Evolutionary conservation across 192 early-diverging fungal species (phyloP).

Genomic region (Coemansia sp.): DNA sequence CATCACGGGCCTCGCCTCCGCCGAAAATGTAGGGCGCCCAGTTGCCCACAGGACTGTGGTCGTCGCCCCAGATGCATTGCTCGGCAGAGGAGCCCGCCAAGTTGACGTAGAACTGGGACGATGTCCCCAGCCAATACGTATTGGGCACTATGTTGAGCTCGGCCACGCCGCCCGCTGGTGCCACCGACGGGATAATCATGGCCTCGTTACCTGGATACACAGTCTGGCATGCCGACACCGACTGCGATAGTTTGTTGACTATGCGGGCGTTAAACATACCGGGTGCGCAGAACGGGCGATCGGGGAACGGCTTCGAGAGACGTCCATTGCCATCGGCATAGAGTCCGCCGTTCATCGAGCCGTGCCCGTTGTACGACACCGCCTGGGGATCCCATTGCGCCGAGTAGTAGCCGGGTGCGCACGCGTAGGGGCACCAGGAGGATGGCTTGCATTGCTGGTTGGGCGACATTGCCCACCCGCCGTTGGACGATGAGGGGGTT

Average conservation of each 20-base stretch:
- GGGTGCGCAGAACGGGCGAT: conserved; percentile 29
- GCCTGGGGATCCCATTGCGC: conserved; percentile 48
- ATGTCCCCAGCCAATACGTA: conserved; percentile 51
- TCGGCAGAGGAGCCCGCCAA: conserved; percentile 30
- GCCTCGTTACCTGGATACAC: conserved; percentile 54
- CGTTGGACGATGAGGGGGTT: conserved; percentile 27
- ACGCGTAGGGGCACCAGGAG: conserved; percentile 50
- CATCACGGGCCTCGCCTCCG: conserved; percentile 38
- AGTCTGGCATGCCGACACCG: conserved; percentile 53
- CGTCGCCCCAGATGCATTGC: conserved; percentile 48
- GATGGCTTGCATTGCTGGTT: conserved; percentile 36
- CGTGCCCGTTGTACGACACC: conserved; percentile 26
- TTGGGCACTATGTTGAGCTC: conserved; percentile 41
- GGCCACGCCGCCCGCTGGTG: conserved; percentile 11
- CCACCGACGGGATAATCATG: conserved; percentile 53
- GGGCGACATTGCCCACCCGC: conserved; percentile 54
- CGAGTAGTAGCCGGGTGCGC: conserved; percentile 43
- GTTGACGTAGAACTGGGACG: conserved; percentile 53
- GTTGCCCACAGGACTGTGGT: conserved; percentile 32
- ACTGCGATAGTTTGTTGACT: conserved; percentile 31
- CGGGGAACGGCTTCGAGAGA: conserved; percentile 36
- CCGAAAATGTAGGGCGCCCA: conserved; percentile 54
- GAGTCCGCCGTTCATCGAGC: conserved; percentile 52
- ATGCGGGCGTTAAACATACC: conserved; percentile 40
- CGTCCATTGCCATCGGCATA: conserved; percentile 25